Conservation (phyloP, 2,329 filamentous ascomycete genomes). For the Colletotrichum lindemuthianum region DNA sequence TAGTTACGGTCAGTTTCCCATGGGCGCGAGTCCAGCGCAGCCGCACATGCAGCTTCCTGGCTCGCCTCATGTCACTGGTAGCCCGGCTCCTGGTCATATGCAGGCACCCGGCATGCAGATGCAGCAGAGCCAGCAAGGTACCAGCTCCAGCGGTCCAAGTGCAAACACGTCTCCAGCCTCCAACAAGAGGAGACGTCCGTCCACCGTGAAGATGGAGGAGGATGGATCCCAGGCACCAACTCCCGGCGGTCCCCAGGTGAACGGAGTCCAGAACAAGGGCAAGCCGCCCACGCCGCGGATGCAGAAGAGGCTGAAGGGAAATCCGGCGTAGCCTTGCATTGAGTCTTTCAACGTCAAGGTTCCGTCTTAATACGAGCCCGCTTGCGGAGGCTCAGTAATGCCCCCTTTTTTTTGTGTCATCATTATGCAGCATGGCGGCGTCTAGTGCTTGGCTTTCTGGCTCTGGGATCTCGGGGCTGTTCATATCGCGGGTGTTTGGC, state of each 20-base stretch:
- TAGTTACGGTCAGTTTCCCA: slow-evolving; percentile 65
- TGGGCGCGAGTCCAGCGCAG: slow-evolving; percentile 69
- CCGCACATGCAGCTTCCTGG: slow-evolving; percentile 70
- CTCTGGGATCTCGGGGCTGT: slow-evolving; percentile 38
- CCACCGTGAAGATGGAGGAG: slow-evolving; percentile 67
- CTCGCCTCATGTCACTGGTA: slow-evolving; percentile 68
- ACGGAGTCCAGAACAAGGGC: slow-evolving; percentile 59
- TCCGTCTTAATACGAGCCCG: slow-evolving; percentile 27
- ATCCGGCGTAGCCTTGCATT: slow-evolving; percentile 44
- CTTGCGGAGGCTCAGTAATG: slow-evolving; percentile 35
- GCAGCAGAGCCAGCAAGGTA: slow-evolving; percentile 75
- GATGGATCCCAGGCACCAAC: slow-evolving; percentile 62
- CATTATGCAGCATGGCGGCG: slow-evolving; percentile 51
- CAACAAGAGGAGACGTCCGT: slow-evolving; percentile 68
- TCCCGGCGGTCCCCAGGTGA: slow-evolving; percentile 58
- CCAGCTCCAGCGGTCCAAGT: slow-evolving; percentile 72
- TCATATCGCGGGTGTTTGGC: slow-evolving; percentile 35
- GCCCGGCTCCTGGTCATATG: slow-evolving; percentile 70
- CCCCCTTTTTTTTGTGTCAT: slow-evolving; percentile 42
- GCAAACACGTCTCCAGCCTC: slow-evolving; percentile 73
- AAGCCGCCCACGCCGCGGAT: slow-evolving; percentile 68
- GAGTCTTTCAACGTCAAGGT: slow-evolving; percentile 25
- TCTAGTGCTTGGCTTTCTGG: slow-evolving; percentile 41
- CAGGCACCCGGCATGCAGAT: slow-evolving; percentile 73
- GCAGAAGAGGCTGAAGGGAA: slow-evolving; percentile 63